Conservation (phyloP, 2,329 filamentous ascomycete genomes). For the Westerdykella ornata region DNA sequence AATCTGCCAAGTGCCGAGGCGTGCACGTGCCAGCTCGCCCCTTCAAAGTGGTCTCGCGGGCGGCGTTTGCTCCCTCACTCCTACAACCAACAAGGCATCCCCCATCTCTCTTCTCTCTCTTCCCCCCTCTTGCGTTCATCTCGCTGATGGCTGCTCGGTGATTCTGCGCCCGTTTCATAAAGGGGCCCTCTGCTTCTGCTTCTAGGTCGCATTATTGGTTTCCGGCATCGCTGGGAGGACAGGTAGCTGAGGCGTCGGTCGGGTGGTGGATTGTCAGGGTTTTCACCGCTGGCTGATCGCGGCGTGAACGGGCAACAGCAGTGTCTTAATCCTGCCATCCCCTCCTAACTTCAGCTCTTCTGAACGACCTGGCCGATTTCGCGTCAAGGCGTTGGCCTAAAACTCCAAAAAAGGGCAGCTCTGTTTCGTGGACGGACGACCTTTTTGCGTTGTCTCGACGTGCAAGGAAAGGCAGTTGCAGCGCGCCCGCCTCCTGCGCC, state of each 20-base stretch:
- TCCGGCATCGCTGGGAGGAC: too few relatives aligned
- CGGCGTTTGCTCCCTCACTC: slow-evolving; percentile 13
- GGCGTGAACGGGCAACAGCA: slow-evolving; percentile 18
- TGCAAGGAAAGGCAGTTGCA: slow-evolving; percentile 6
- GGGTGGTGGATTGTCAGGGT: too few relatives aligned
- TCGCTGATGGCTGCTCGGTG: slow-evolving; percentile 22
- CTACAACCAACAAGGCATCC: not conserved
- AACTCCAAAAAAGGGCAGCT: slow-evolving; percentile 8
- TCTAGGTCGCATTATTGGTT: slow-evolving; percentile 1
- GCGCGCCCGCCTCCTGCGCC: too few relatives aligned
- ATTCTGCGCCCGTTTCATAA: slow-evolving; percentile 35
- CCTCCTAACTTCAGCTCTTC: slow-evolving; percentile 32
- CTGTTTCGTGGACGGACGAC: slow-evolving; percentile 1
- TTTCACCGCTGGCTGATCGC: slow-evolving; percentile 17
- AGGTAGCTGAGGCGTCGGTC: too few relatives aligned
- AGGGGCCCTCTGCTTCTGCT: slow-evolving; percentile 34
- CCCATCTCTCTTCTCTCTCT: not conserved
- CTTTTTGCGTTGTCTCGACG: too few relatives aligned
- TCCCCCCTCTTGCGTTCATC: slow-evolving; percentile 26
- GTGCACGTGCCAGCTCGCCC: slow-evolving; percentile 1
- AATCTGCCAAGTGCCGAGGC: slow-evolving; percentile 7
- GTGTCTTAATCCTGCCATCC: slow-evolving; percentile 22
- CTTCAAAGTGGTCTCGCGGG: slow-evolving; percentile 15
- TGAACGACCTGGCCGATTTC: slow-evolving; percentile 17
- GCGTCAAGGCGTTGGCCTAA: slow-evolving; percentile 9